These are phyloP conservation scores for Priceomyces melissophilus DNA, from an alignment of 805 yeast species.

Conservation along the genomic window DNA sequence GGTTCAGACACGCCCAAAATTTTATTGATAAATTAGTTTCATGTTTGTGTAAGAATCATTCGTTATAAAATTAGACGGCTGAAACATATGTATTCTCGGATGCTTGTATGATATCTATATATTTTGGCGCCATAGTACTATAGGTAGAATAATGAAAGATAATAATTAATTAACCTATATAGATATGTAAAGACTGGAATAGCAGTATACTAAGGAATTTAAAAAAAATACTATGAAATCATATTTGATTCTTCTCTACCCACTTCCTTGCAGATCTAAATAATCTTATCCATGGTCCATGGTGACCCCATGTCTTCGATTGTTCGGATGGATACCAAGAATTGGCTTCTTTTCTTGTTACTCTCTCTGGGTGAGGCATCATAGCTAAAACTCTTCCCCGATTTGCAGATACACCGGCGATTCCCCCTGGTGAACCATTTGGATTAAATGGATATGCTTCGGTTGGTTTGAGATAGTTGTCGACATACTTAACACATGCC, in stretches of 20 bases:
- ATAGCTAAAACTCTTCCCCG: constrained; percentile 94
- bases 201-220: background rate
- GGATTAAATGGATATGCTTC: constrained; percentile 91
- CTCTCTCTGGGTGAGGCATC: constrained; percentile 99
- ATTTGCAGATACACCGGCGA: constrained; percentile 85
- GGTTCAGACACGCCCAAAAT: too few relatives aligned
- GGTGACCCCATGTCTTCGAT: constrained; percentile 67
- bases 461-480: constrained; percentile 84
- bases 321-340: constrained; percentile 76
- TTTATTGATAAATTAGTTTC: too few relatives aligned
- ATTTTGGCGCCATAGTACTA: too few relatives aligned
- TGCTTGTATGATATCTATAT: too few relatives aligned
- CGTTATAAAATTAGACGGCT: too few relatives aligned
- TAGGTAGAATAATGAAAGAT: too few relatives aligned
- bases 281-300: constrained; percentile 94
- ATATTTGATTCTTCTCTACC: constrained; percentile 52
- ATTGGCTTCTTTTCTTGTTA: constrained; percentile 79
- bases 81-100: too few relatives aligned
- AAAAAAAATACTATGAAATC: background rate
- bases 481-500: constrained; percentile 75
- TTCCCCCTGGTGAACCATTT: constrained; percentile 91
- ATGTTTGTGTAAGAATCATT: too few relatives aligned
- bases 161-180: too few relatives aligned
- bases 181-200: too few relatives aligned
- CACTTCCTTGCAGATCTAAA: constrained; percentile 92